phyloP scores from a whole-genome alignment of 176 grass and related monocot species.

The Puya raimondii region DNA sequence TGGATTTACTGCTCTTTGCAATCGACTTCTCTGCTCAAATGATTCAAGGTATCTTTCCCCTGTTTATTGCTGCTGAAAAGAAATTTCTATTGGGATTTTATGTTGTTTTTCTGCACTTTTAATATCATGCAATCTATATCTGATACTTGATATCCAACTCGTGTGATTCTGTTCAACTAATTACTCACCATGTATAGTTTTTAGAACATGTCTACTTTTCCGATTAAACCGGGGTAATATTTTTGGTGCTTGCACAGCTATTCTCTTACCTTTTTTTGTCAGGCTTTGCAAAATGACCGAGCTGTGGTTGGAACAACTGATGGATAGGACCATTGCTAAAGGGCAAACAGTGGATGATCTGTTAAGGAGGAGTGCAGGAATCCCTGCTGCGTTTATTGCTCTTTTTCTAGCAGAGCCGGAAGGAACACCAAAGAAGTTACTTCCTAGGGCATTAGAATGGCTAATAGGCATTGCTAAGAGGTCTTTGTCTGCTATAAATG shows the following conservation, averaged over 20 bases:
- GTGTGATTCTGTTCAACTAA: no score
- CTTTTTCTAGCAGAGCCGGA: slow-evolving; percentile 88
- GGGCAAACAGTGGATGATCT: slow-evolving; percentile 98
- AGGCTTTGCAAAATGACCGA: slow-evolving; percentile 96
- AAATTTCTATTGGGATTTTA: no score
- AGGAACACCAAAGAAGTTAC: slow-evolving; percentile 87
- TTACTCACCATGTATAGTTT: background rate
- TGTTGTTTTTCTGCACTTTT: no score
- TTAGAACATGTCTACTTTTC: background rate
- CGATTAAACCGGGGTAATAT: background rate
- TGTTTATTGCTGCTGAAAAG: slow-evolving; percentile 6
- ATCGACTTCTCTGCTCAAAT: slow-evolving; percentile 97
- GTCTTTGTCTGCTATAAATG: slow-evolving; percentile 43
- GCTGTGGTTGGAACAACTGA: slow-evolving; percentile 77
- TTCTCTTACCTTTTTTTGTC: slow-evolving; percentile 21
- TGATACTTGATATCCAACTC: no score
- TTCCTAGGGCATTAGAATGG: slow-evolving; percentile 72
- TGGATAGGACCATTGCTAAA: slow-evolving; percentile 70
- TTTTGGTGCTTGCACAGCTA: slow-evolving; percentile 12
- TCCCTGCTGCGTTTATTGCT: slow-evolving; percentile 90
- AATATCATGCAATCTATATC: no score
- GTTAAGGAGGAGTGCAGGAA: slow-evolving; percentile 81
- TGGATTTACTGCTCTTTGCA: slow-evolving; percentile 94
- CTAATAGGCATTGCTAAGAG: slow-evolving; percentile 67
- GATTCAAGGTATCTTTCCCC: slow-evolving; percentile 52